These are phyloP conservation scores for Nicotiana tomentosiformis DNA, from an alignment of 257 asterid genomes.

Conservation along the genomic window DNA sequence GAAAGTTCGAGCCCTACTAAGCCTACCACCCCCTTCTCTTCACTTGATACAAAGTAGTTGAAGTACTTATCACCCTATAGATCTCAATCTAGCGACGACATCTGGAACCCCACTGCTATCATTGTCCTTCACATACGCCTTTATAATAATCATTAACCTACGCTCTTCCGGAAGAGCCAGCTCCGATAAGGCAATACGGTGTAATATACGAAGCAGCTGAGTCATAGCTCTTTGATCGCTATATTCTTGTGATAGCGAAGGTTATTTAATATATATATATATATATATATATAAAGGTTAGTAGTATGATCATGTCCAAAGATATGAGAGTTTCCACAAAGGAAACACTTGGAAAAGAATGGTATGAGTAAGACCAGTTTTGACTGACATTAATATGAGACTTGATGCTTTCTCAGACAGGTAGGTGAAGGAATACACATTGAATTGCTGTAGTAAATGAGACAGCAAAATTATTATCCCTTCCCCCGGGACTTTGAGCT, in stretches of 20 bases:
- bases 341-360: neutral
- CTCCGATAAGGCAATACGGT: neutral
- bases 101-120: neutral
- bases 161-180: neutral
- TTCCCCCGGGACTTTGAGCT: neutral
- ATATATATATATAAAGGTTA: too few species aligned
- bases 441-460: conserved; percentile 6
- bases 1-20: neutral
- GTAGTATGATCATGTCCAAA: too few species aligned
- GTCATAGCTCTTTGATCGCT: neutral
- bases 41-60: neutral
- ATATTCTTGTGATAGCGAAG: neutral
- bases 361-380: neutral
- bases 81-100: neutral
- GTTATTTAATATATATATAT: neutral
- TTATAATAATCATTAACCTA: neutral
- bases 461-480: neutral
- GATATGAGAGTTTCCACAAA: neutral
- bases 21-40: neutral
- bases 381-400: conserved; percentile 2
- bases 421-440: conserved; percentile 5
- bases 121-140: neutral
- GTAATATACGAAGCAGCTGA: neutral
- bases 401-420: neutral
- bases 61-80: neutral